Conservation (phyloP, 2,329 filamentous ascomycete genomes). For the Pestalotiopsis sp. region DNA sequence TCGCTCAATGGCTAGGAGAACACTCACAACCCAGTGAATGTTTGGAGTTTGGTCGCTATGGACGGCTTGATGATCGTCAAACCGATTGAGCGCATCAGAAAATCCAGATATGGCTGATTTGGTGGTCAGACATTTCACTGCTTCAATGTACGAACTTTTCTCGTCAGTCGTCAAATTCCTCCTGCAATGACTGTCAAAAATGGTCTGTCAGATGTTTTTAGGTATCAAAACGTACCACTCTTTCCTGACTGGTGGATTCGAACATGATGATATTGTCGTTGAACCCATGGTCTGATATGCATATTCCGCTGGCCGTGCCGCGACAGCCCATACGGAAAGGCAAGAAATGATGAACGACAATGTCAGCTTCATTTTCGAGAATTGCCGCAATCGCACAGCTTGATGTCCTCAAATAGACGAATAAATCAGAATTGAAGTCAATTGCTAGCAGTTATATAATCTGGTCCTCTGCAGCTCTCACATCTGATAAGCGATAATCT, state of each 20-base stretch:
- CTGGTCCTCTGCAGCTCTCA: neutral
- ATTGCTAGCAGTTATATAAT: neutral
- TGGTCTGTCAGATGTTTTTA: too few relatives aligned
- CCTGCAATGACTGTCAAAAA: neutral
- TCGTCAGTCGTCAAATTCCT: neutral
- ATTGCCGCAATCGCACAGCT: neutral
- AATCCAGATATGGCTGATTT: slow-evolving; percentile 3
- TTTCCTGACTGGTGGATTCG: neutral
- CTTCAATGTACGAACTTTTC: slow-evolving; percentile 6
- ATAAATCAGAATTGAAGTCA: neutral
- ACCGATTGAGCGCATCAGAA: slow-evolving; percentile 8
- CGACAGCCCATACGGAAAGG: neutral
- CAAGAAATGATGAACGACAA: neutral
- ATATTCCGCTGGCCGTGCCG: neutral
- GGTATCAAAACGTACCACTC: neutral
- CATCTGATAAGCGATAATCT: neutral
- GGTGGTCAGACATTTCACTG: slow-evolving; percentile 7
- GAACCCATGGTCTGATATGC: neutral
- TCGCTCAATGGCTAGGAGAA: too few relatives aligned
- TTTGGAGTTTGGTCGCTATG: slow-evolving; percentile 10
- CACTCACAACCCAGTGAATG: slow-evolving; percentile 13
- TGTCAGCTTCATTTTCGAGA: neutral
- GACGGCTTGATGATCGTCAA: slow-evolving; percentile 14
- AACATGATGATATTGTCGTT: neutral
- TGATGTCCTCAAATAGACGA: neutral